Base-by-base conservation (phyloP, 805 yeast species). In the Phaffomyces antillensis region DNA sequence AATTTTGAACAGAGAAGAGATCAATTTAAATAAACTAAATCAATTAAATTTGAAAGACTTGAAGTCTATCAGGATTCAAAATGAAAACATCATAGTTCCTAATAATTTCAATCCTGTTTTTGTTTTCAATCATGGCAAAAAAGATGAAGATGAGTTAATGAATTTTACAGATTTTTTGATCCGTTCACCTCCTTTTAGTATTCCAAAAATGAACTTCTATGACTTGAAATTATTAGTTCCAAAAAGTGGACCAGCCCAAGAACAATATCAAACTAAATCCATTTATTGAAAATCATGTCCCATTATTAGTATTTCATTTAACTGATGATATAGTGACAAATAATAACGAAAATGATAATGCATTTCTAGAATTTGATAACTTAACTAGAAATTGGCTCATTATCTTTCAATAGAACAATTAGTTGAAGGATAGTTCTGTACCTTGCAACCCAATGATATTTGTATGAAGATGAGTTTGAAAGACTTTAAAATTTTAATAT, bases 351-450 rank as follows among this genome's bases (percentile, higher is more conserved):
- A 18, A 8, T 17, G 18, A 11, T 17, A 18, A 4, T 15, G 5
- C 33, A 31, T 31, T 31, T 15, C 17, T 31, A 8, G 46, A 39
- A 24, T 72, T 74, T 52, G 77, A 73, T 47, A 46, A 52, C 1
- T 62, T 75, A 52, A 72, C 76, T 0, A 52, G 54, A 24, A 58
- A 56, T 12, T 75, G 77, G 79, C 52, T 65, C 3, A 53, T 56
- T 20, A 57, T 9, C 47, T 65, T 12, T 57, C 62, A 13, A 59
- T 65, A 41, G 55, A 57, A 15, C 60, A 61, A 26, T 57, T 75
- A 31, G 49, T 72, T 3, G 66, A 66, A 39, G 72, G 77, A 0
- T 59, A 60, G 2, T 71, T 72, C 48, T 76, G 80, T 48, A 67
- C 73, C 4, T 56, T 69, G 5, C 28, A 47, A 3, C 30, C 30